Evolutionary conservation across 257 asterid genomes (phyloP).

Genomic region (Lycium ferocissimum): DNA sequence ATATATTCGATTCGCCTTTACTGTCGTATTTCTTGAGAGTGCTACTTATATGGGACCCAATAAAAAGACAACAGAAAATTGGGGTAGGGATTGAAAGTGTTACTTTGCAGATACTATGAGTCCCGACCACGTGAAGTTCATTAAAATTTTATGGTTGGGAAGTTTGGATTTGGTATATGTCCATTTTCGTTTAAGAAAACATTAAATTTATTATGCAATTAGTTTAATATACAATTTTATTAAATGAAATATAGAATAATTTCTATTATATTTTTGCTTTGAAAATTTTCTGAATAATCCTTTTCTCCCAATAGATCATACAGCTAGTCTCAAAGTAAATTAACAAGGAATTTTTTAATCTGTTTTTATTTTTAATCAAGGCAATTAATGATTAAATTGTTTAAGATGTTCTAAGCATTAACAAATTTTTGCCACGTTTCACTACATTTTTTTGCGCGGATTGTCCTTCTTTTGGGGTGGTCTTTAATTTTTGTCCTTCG

Average conservation of each 20-base stretch:
- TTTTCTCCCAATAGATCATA: neutral
- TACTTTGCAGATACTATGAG: neutral
- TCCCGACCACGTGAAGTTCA: neutral
- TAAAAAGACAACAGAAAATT: neutral
- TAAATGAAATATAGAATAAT: neutral
- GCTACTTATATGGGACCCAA: neutral
- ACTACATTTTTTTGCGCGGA: too few species aligned
- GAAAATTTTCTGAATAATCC: neutral
- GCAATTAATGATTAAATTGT: too few species aligned
- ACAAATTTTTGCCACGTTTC: too few species aligned
- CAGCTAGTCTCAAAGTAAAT: too few species aligned
- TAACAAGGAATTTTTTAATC: too few species aligned
- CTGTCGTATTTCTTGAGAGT: neutral
- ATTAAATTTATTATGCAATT: neutral
- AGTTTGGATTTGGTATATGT: neutral
- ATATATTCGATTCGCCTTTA: neutral
- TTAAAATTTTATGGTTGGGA: neutral
- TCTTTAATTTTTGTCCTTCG: too few species aligned
- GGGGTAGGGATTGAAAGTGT: neutral
- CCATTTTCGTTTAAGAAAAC: neutral
- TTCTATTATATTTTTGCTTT: neutral
- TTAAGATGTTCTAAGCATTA: too few species aligned
- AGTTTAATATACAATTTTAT: neutral
- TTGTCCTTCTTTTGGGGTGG: too few species aligned
- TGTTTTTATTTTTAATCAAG: too few species aligned